Evolutionary conservation across 1,284 basidiomycete genomes (phyloP), one percentile per base, ranked within the genome.

Genomic region (Cutaneotrichosporon cavernicola): DNA sequence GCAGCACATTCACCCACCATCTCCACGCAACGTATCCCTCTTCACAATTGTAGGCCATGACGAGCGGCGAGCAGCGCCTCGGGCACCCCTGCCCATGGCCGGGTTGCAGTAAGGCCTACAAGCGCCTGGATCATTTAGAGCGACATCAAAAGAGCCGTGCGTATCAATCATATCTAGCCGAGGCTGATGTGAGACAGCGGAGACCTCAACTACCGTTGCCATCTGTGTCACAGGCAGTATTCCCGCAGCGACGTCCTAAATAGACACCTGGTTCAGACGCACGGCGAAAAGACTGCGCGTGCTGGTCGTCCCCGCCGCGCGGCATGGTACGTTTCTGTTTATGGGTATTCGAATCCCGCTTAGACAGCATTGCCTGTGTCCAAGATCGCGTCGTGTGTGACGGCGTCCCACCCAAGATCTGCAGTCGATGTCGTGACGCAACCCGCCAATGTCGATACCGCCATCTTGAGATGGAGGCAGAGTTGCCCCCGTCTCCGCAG

Each of bases 241-340:
- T 65, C 68, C 4, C 26, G 70, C 26, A 71, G 68, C 55, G 68
- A 71, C 47, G 68, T 70, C n/a, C 58, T 69, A 2, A 68, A 65
- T n/a, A 58, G 70, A 2, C 70, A 71, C 46, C 22, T 71, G 34
- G 64, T 66, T 5, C 59, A 59, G 50, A 67, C 61, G 9, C 70
- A 71, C 50, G 66, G 66, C 18, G 59, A 62, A 43, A 53, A 59
- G 47, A 47, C 66, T 3, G 57, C 68, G 14, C 57, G 56, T 8
- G 53, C 65, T 2, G 70, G 70, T 2, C 61, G 70, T 8, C 70
- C 70, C 9, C 64, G 66, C 16, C 64, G 64, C 9, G 61, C 65
- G 8, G 66, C 68, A 16, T 69, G 70, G 68, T 69, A 53, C 46
- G 64, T 36, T 8, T 36, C 1, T 36, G 18, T 38, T 22, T 16